phyloP scores from a whole-genome alignment of 108 stramenopile species.

The Skeletonema tropicum region DNA sequence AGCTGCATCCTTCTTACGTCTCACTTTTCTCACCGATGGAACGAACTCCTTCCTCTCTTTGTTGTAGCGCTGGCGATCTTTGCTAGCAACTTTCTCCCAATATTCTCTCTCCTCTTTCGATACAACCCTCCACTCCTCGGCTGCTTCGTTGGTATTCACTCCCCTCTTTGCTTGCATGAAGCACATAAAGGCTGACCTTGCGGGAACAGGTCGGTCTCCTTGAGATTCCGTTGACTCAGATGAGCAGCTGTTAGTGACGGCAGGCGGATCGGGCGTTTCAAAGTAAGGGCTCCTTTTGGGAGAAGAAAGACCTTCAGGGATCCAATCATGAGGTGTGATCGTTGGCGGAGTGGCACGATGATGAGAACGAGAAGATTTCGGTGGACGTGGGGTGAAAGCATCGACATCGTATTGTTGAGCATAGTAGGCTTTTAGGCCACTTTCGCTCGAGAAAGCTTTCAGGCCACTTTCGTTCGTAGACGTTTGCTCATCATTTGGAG shows the following conservation, averaged over 20 bases:
- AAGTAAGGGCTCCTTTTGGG: conserved; percentile 19
- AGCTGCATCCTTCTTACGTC: conserved; percentile 47
- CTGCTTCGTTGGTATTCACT: conserved; percentile 32
- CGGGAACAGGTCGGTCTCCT: conserved; percentile 23
- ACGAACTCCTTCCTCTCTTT: conserved; percentile 31
- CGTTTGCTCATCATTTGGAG: background rate
- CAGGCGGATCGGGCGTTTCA: conserved; percentile 17
- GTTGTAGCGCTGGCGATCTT: conserved; percentile 34
- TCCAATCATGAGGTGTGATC: conserved; percentile 3
- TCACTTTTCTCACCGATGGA: conserved; percentile 22
- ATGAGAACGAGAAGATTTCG: background rate
- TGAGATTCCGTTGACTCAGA: conserved; percentile 28
- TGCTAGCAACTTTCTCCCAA: conserved; percentile 32
- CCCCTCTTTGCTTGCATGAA: conserved; percentile 27
- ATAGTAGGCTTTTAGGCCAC: background rate
- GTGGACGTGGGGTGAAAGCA: background rate
- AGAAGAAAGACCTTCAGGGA: background rate
- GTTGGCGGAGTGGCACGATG: background rate
- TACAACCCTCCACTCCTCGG: conserved; percentile 38
- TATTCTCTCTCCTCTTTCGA: conserved; percentile 17
- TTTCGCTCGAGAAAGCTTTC: too few species aligned
- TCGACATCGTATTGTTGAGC: background rate
- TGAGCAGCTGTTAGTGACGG: conserved; percentile 10
- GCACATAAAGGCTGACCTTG: conserved; percentile 49
- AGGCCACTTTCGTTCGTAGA: background rate